Conservation (phyloP, 2,329 filamentous ascomycete genomes). For the Metarhizium brunneum region DNA sequence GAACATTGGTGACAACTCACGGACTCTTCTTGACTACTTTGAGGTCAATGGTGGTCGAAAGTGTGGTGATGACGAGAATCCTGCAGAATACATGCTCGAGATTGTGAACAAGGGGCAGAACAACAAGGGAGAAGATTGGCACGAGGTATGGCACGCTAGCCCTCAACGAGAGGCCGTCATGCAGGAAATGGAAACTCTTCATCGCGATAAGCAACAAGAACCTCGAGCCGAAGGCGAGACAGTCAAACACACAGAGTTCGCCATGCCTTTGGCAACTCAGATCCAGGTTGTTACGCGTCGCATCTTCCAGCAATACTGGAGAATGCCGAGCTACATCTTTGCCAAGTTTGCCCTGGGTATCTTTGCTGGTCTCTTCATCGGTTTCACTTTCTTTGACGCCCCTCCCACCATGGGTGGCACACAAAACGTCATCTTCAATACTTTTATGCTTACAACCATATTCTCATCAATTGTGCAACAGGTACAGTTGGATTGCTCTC, state of each 20-base stretch:
- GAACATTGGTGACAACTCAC: conserved; percentile 51
- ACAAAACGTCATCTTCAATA: conserved; percentile 63
- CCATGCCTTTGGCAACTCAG: conserved; percentile 62
- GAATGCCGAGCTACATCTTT: conserved; percentile 69
- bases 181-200: conserved; percentile 55
- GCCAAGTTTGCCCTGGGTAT: conserved; percentile 56
- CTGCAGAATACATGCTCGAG: conserved; percentile 67
- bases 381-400: conserved; percentile 57
- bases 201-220: conserved; percentile 31
- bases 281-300: conserved; percentile 54
- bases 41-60: conserved; percentile 51
- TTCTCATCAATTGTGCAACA: conserved; percentile 63
- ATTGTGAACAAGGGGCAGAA: conserved; percentile 33
- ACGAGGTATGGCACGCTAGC: conserved; percentile 52
- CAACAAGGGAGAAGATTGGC: conserved; percentile 48
- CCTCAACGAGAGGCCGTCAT: conserved; percentile 41
- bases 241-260: conserved; percentile 54
- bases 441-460: conserved; percentile 69
- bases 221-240: conserved; percentile 9
- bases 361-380: conserved; percentile 60
- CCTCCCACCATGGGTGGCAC: conserved; percentile 55
- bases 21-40: conserved; percentile 53
- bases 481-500: conserved; percentile 11
- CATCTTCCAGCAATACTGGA: conserved; percentile 78
- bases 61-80: conserved; percentile 56